phyloP scores from a whole-genome alignment of 805 yeast genomes.

The Cyberlindnera euphorbiiphila region DNA sequence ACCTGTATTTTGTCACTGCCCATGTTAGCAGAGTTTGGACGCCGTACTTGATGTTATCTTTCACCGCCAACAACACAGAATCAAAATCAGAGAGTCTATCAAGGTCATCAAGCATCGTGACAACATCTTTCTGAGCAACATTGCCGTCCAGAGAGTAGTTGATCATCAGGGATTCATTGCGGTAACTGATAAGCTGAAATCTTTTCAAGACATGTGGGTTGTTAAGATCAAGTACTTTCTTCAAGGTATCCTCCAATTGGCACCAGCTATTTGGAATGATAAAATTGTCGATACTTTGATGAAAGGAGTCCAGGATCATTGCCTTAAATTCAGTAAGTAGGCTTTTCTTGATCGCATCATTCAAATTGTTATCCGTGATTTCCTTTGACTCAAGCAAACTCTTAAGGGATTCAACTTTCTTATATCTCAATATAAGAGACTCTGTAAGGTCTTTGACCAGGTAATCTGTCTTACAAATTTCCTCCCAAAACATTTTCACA shows the following conservation, averaged over 20 bases:
- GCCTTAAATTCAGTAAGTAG: slow-evolving; percentile 26
- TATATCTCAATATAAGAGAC: slow-evolving; percentile 46
- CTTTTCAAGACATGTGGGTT: slow-evolving; percentile 40
- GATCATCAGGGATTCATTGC: slow-evolving; percentile 69
- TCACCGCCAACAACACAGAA: slow-evolving; percentile 24
- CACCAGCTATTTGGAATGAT: slow-evolving; percentile 64
- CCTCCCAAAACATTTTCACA: slow-evolving; percentile 68
- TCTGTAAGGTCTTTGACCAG: slow-evolving; percentile 65
- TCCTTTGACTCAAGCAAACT: slow-evolving; percentile 34
- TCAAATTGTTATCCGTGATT: slow-evolving; percentile 32
- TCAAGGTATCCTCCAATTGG: slow-evolving; percentile 44
- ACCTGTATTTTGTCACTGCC: slow-evolving; percentile 34
- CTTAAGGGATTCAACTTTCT: slow-evolving; percentile 32
- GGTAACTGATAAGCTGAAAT: slow-evolving; percentile 54
- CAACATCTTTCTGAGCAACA: slow-evolving; percentile 23
- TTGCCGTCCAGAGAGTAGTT: slow-evolving; percentile 33
- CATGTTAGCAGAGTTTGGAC: slow-evolving; percentile 36
- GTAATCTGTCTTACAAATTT: slow-evolving; percentile 50
- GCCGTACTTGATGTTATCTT: slow-evolving; percentile 33
- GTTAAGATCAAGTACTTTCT: slow-evolving; percentile 34
- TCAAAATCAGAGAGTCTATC: slow-evolving; percentile 32
- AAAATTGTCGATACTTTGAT: slow-evolving; percentile 46
- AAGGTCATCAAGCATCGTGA: slow-evolving; percentile 36
- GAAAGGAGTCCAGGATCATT: slow-evolving; percentile 31
- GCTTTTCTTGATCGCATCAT: slow-evolving; percentile 29